phyloP scores from a whole-genome alignment of 495 filamentous ascomycete genomes.

The Penicillium salamii region DNA sequence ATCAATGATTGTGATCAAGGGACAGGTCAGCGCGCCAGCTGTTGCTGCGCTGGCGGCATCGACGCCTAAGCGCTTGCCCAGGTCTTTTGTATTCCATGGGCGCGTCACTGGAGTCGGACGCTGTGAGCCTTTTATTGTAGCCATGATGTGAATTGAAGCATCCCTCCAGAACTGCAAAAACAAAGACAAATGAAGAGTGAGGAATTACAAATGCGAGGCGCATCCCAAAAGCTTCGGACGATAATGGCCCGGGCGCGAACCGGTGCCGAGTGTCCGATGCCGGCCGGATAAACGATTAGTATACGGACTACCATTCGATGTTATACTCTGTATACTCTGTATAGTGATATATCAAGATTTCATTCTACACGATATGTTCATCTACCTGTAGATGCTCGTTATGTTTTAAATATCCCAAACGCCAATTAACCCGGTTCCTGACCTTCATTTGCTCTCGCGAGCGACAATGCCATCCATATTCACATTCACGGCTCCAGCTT shows the following conservation, averaged over 20 bases:
- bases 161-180: conserved; percentile 11
- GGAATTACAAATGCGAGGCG: conserved; percentile 18
- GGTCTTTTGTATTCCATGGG: conserved; percentile 74
- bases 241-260: conserved; percentile 28
- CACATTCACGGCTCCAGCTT: conserved; percentile 88
- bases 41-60: conserved; percentile 70
- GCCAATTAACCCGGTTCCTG: conserved; percentile 5
- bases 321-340: no score
- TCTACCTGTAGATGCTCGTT: not conserved
- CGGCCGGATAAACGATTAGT: conserved; percentile 31
- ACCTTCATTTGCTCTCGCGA: conserved; percentile 3
- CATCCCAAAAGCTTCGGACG: conserved; percentile 22
- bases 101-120: conserved; percentile 15
- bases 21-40: conserved; percentile 81
- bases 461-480: conserved; percentile 74
- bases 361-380: no score
- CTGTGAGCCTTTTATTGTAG: conserved; percentile 17
- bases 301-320: no score
- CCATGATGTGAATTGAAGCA: conserved; percentile 28
- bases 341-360: no score
- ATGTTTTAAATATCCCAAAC: conserved; percentile 16
- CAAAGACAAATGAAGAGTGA: conserved; percentile 13
- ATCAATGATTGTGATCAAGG: conserved; percentile 87
- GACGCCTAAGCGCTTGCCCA: conserved; percentile 65
- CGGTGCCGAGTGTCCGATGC: conserved; percentile 32